Evolutionary conservation across 2,329 filamentous ascomycete species (phyloP), one percentile per base, ranked within the genome.

Genomic region (Talaromyces sp.): DNA sequence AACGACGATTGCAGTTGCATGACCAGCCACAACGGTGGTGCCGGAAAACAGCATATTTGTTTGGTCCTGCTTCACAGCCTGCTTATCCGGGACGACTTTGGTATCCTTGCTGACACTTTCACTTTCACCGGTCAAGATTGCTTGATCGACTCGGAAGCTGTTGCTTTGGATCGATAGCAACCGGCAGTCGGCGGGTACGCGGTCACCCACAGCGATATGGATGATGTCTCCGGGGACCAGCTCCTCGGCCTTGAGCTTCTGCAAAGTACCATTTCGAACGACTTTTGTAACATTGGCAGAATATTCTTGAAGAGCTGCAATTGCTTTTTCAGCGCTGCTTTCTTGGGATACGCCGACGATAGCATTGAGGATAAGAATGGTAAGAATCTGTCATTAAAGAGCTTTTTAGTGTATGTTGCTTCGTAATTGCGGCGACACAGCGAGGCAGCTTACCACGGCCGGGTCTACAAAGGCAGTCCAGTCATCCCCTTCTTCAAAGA

Each of bases 381-480:
- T 97, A 63, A 99, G 83, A 66, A 99, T 99, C 89, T 95, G 61
- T 35, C 25, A 35, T 3, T 37, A 40, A 22, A 33, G 31, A 33
- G 45, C 3, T 19, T 1, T 31, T 28, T 48, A 48, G 45, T 48
- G 11, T 33, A 17, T 10, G 28, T 21, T 39, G 21, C 13, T 28
- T 25, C 36, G 35, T 53, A 40, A 15, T 57, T 40, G 43, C 13
- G 35, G 33, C 9, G 48, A n/a, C n/a, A 22, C 13, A 17, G 25
- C 43, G 25, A 28, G 5, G 43, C 25, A 9, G 86, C 90, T 74
- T 85, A 96, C 91, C 75, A 99, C 94, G 62, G 85, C 84, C 55
- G 94, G 94, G 73, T 99, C 94, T 60, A 99, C 94, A 74, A 99
- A 99, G 36, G 93, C 94, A 63, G 91, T 92, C 91, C 91, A 97